Percentiles rank a stretch among this genome's conserved stretches.
These are phyloP conservation scores for Globisporangium ultimum DNA, from an alignment of 352 stramenopile genomes.

Conservation along the genomic window DNA sequence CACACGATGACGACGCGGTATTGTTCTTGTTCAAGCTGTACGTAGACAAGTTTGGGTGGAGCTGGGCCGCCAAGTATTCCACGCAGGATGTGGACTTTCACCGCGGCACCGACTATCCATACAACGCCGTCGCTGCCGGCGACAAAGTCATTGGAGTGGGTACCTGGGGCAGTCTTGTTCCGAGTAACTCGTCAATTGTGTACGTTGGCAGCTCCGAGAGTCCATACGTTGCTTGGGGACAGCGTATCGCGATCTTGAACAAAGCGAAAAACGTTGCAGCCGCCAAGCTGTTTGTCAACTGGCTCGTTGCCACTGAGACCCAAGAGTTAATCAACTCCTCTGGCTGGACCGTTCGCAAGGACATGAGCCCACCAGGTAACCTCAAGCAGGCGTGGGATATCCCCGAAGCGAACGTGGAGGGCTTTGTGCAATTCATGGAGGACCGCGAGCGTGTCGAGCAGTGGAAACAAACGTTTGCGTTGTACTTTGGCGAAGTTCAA, in stretches of 20 bases:
- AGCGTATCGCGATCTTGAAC: slow-evolving; percentile 54
- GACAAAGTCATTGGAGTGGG: slow-evolving; percentile 24
- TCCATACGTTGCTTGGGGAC: slow-evolving; percentile 35
- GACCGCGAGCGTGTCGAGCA: slow-evolving; percentile 42
- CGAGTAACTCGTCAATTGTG: background rate
- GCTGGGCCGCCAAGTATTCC: slow-evolving; percentile 38
- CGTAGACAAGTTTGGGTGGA: slow-evolving; percentile 51
- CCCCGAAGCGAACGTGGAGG: slow-evolving; percentile 21
- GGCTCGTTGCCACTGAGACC: slow-evolving; percentile 40
- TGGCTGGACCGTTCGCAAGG: slow-evolving; percentile 28
- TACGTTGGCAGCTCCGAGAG: background rate
- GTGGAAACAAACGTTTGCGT: slow-evolving; percentile 35
- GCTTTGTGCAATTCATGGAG: slow-evolving; percentile 47
- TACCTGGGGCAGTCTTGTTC: background rate
- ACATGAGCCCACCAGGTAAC: slow-evolving; percentile 24
- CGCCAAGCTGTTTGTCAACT: slow-evolving; percentile 62
- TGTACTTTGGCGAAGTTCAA: slow-evolving; percentile 58
- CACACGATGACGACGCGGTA: slow-evolving; percentile 42
- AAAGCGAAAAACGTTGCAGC: slow-evolving; percentile 48
- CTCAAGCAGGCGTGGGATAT: slow-evolving; percentile 32
- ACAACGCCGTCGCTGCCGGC: slow-evolving; percentile 21
- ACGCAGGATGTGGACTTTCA: slow-evolving; percentile 34
- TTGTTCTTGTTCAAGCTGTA: slow-evolving; percentile 46
- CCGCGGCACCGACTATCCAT: slow-evolving; percentile 28
- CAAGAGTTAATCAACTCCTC: slow-evolving; percentile 25